Base-by-base conservation (phyloP, 257 asterid species). In the Petunia secreta region DNA sequence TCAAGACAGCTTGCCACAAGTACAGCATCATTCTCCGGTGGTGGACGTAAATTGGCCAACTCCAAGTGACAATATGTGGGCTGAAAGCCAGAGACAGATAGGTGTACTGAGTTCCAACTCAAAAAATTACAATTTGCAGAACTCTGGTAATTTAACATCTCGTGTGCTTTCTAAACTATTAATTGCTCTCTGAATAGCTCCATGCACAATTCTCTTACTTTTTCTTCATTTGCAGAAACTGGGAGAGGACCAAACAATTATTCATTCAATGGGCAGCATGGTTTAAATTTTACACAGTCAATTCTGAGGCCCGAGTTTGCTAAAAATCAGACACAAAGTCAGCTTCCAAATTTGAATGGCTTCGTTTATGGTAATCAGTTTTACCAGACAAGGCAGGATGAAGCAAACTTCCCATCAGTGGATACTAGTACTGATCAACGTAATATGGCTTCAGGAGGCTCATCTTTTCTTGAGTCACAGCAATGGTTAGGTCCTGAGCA, bases 321-420 rank as follows among this genome's bases (percentile, higher is more conserved):
- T 37, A 89, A 79, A 85, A 86, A 62, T 80, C 97, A 88, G 84
- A 43, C 89, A 43, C 91, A 79, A 65, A 85, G 82, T 57, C 96
- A 90, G 48, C 99, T 79, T 80, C 88, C 89, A 82, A 86, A 86
- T 84, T 81, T 86, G 62, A 93, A 93, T 89, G 97, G 93, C 79
- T 89, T 82, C 81, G 86, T 86, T 87, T 82, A 86, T 85, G 95
- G 92, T 58, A 85, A 90, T 85, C 98, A 87, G 81, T 80, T 87
- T 85, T 80, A 88, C 75, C 97, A 88, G 81, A 74, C 87, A 57
- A 87, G 92, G 84, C 94, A 89, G 82, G 91, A 86, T 75, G 97
- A 87, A 86, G 82, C 91, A 78, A 92, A 88, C 89, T 90, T 90
- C 84, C 82, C 85, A 86, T 87, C 93, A 14, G 80, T 82, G 87